A percentile compares a stretch with the other conserved stretches of the same genome.
Evolutionary conservation across 257 asterid species (phyloP).

Genomic region (Capsicum rhomboideum): DNA sequence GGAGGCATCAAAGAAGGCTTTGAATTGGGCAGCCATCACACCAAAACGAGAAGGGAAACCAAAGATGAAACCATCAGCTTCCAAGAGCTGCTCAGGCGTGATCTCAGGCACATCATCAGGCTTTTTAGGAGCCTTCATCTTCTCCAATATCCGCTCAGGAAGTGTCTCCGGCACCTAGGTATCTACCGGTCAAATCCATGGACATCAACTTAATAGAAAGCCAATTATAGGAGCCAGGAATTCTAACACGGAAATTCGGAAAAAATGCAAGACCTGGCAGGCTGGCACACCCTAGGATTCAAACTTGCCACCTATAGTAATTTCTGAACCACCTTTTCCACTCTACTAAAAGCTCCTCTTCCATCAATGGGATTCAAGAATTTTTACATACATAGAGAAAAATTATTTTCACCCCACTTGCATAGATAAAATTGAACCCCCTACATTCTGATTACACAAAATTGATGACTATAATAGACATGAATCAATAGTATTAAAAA

Average conservation of each 20-base stretch:
- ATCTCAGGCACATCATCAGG: conserved; percentile 75
- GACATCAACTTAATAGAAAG: background rate
- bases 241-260: background rate
- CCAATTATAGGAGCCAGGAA: background rate
- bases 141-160: conserved; percentile 47
- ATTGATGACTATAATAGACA: background rate
- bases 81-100: conserved; percentile 66
- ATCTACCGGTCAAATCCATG: background rate
- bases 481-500: background rate
- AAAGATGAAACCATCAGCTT: conserved; percentile 87
- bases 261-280: background rate
- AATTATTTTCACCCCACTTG: background rate
- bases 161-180: conserved; percentile 81
- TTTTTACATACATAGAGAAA: background rate
- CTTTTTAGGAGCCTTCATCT: conserved; percentile 77
- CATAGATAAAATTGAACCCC: background rate
- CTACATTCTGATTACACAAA: background rate
- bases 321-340: background rate
- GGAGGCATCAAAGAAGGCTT: conserved; percentile 86
- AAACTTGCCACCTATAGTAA: background rate
- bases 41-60: conserved; percentile 94
- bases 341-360: background rate
- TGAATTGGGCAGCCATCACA: conserved; percentile 87
- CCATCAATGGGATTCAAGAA: background rate
- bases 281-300: background rate